Conservation (phyloP, 192 early-diverging fungal species). For the Chytriomyces sp. region DNA sequence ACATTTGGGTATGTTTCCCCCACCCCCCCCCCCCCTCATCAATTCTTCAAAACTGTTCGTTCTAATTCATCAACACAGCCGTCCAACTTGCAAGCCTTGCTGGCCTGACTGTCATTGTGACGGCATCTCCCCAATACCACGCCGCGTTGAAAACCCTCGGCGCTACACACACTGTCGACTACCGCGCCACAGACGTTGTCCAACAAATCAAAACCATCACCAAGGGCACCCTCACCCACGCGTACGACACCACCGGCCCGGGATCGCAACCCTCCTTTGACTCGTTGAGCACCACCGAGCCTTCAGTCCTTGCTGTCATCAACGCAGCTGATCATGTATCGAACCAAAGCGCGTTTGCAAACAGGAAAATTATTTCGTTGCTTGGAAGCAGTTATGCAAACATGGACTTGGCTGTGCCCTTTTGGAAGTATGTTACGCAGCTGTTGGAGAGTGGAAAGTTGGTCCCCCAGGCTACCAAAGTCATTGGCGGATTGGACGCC, state of each 20-base stretch:
- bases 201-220: constrained; percentile 7
- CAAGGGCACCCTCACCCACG: neutral
- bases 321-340: neutral
- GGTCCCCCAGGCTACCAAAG: neutral
- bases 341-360: neutral
- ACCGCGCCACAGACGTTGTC: constrained; percentile 28
- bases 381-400: neutral
- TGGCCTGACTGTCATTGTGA: constrained; percentile 29
- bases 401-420: neutral
- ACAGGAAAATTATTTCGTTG: neutral
- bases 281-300: neutral
- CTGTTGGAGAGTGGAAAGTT: constrained; percentile 5
- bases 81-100: constrained; percentile 25
- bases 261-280: neutral
- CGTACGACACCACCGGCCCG: constrained; percentile 6
- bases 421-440: neutral
- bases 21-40: neutral
- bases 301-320: constrained; percentile 13
- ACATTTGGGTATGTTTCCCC: constrained; percentile 13
- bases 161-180: constrained; percentile 28
- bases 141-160: constrained; percentile 21
- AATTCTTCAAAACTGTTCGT: neutral
- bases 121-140: constrained; percentile 20
- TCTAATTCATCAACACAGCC: neutral
- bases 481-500: constrained; percentile 29